Evolutionary conservation across 768 basidiomycete species (phyloP), one percentile per base, ranked within the genome.

Genomic region (Floccularia luteovirens): DNA sequence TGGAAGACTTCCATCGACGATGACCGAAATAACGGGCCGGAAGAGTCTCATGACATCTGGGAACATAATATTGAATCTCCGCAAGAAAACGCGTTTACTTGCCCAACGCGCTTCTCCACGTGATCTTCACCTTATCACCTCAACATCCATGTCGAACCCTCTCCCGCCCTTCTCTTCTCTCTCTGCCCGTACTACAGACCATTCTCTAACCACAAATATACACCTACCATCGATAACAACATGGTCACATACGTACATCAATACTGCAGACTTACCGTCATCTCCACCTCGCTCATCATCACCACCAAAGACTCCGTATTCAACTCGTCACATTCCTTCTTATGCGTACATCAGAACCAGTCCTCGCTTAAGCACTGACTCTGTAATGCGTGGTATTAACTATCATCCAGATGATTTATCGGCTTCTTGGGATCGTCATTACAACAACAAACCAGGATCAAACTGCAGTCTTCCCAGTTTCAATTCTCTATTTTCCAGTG

Each of bases 1-100:
- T n/a, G n/a, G n/a, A n/a, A n/a, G n/a, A n/a, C n/a, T n/a, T n/a
- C n/a, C n/a, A n/a, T n/a, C n/a, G n/a, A n/a, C n/a, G n/a, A n/a
- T n/a, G n/a, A n/a, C n/a, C n/a, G n/a, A n/a, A n/a, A n/a, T n/a
- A n/a, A n/a, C n/a, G n/a, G n/a, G n/a, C n/a, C n/a, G n/a, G n/a
- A n/a, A n/a, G n/a, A n/a, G n/a, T n/a, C n/a, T n/a, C n/a, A n/a
- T n/a, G n/a, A 44, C 48, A 38, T 52, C 59, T 61, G 63, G 59
- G 59, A 49, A 44, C 36, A 28, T 21, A 39, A 25, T 43, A 38
- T 60, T 52, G 4, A 52, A 55, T 48, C 64, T 62, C 61, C 61
- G 63, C 50, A 31, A 43, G 39, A 63, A 68, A 67, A 65, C 65
- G 64, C 64, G 67, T 69, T 70, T 59, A 66, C 53, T 49, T 47